Percentiles rank a stretch among this genome's conserved stretches.
Conservation (phyloP, 2,329 filamentous ascomycete species). For the Colletotrichum scovillei region DNA sequence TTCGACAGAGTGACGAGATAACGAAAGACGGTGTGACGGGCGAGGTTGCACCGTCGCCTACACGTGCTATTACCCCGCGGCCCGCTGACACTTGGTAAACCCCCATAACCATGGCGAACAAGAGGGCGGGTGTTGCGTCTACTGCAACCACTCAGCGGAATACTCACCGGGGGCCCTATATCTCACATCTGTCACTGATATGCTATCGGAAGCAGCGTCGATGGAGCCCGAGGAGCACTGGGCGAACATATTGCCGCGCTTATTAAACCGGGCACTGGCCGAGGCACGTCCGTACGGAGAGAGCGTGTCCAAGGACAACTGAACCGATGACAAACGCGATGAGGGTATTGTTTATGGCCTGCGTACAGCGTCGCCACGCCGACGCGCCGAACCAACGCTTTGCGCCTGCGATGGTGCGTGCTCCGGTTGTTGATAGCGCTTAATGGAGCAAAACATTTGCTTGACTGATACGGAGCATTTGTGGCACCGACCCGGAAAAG, state of each 20-base stretch:
- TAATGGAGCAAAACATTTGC: not conserved
- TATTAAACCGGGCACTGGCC: conserved; percentile 4
- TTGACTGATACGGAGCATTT: not conserved
- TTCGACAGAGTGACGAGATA: not conserved
- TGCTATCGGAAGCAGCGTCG: not conserved
- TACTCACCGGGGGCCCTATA: not conserved
- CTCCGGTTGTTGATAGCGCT: not conserved
- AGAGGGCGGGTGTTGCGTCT: conserved; percentile 24
- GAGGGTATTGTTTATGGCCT: not conserved
- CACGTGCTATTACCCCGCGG: conserved; percentile 18
- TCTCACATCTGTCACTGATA: not conserved
- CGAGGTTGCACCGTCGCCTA: not conserved
- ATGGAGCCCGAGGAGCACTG: not conserved
- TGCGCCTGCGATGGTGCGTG: not conserved
- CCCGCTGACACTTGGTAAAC: not conserved
- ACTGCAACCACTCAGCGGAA: conserved; percentile 6
- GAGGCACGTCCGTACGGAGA: not conserved
- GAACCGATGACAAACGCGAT: not conserved
- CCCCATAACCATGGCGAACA: not conserved
- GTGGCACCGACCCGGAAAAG: not conserved
- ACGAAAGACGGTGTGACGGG: conserved; percentile 19
- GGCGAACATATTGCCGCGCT: not conserved
- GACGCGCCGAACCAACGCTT: conserved; percentile 4
- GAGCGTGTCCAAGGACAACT: not conserved
- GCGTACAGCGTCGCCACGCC: not conserved